Percentiles rank a stretch among this genome's conserved stretches.
phyloP scores from a whole-genome alignment of 768 basidiomycete genomes.

The Lentinula boryana region DNA sequence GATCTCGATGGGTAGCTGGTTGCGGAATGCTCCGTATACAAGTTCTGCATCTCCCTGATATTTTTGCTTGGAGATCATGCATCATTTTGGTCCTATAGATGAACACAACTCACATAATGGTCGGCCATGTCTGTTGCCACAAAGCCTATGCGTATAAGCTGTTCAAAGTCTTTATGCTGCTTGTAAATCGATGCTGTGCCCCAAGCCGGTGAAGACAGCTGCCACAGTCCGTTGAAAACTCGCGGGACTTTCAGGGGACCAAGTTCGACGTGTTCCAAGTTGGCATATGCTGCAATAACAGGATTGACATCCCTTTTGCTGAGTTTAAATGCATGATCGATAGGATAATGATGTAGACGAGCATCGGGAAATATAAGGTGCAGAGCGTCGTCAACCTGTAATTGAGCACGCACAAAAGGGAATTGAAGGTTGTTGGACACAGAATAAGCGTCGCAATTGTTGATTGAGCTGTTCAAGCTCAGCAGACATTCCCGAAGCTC shows the following conservation, averaged over 20 bases:
- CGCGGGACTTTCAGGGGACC: conserved; percentile 38
- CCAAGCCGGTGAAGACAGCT: conserved; percentile 58
- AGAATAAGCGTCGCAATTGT: conserved; percentile 7
- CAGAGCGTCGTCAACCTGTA: conserved; percentile 9
- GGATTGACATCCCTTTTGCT: background rate
- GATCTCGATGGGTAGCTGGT: conserved; percentile 19
- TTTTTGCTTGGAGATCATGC: background rate
- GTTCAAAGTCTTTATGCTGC: conserved; percentile 1
- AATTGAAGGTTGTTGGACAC: background rate
- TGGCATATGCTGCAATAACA: background rate
- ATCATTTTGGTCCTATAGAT: background rate
- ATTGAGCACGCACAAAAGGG: conserved; percentile 9
- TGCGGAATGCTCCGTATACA: conserved; percentile 43
- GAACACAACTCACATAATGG: conserved; percentile 9
- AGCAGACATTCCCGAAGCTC: conserved; percentile 7
- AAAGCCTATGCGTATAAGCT: conserved; percentile 6
- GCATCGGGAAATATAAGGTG: background rate
- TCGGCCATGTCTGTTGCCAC: conserved; percentile 14
- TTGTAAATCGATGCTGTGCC: conserved; percentile 32
- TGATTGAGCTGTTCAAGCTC: background rate
- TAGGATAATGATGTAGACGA: background rate
- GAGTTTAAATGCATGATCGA: background rate
- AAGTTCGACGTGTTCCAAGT: conserved; percentile 19
- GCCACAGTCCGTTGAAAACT: conserved; percentile 54
- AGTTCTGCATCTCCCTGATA: conserved; percentile 13